A percentile compares a stretch with the other conserved stretches of the same genome.
Conservation (phyloP, 2,329 filamentous ascomycete genomes). For the Teratosphaeria epicoccoides region DNA sequence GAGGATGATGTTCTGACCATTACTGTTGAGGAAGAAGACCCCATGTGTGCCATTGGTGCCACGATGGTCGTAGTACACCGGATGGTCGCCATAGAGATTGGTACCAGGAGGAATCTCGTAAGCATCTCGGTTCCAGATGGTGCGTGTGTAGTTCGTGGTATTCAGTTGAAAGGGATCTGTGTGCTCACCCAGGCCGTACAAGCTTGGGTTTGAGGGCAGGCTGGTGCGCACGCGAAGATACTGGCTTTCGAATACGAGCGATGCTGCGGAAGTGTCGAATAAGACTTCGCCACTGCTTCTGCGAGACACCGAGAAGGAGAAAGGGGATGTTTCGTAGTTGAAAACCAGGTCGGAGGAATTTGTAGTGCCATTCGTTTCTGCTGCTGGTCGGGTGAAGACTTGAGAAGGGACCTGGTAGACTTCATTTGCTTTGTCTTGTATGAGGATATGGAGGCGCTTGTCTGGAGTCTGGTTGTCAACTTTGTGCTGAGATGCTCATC, state of each 20-base stretch:
- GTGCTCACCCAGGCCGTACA: constrained; percentile 74
- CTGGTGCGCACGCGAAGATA: constrained; percentile 63
- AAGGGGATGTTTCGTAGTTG: constrained; percentile 44
- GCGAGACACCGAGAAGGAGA: constrained; percentile 56
- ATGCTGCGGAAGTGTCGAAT: constrained; percentile 58
- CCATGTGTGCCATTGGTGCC: constrained; percentile 45
- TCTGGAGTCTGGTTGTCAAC: constrained; percentile 10
- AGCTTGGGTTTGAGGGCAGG: constrained; percentile 55
- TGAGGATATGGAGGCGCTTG: constrained; percentile 59
- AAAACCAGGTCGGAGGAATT: constrained; percentile 43
- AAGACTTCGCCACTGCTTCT: constrained; percentile 48
- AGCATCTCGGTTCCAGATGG: constrained; percentile 52
- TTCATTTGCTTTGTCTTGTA: constrained; percentile 52
- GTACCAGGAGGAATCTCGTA: constrained; percentile 48
- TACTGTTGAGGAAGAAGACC: constrained; percentile 61
- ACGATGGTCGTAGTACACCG: constrained; percentile 65
- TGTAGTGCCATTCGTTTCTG: constrained; percentile 16
- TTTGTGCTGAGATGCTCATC: background rate
- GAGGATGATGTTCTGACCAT: constrained; percentile 67
- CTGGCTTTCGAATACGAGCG: constrained; percentile 66
- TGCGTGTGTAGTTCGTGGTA: constrained; percentile 47
- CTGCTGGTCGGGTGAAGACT: constrained; percentile 52
- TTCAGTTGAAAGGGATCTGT: constrained; percentile 43
- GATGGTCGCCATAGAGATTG: constrained; percentile 1
- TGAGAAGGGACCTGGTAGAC: constrained; percentile 66